A percentile compares a stretch with the other conserved stretches of the same genome.
Evolutionary conservation across 2,329 filamentous ascomycete species (phyloP).

Genomic region (Zymoseptoria brevis): DNA sequence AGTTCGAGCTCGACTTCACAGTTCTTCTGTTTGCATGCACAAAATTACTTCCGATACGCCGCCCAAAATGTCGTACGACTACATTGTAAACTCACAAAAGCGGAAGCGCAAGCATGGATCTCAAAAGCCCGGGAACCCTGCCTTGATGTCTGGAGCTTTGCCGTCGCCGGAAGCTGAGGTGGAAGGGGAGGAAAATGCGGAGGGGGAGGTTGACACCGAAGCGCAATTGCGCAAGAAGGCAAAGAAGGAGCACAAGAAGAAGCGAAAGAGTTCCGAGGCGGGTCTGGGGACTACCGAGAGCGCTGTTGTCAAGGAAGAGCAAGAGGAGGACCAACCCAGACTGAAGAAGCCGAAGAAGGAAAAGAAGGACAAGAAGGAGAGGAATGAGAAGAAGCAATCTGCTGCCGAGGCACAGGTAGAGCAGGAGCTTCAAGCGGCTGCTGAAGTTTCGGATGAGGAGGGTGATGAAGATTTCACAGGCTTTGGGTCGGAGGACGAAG

Average conservation of each 20-base stretch:
- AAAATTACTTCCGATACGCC: background rate
- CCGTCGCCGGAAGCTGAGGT: conserved; percentile 23
- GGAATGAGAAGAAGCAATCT: conserved; percentile 2
- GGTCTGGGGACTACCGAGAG: conserved; percentile 9
- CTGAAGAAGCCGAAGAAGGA: conserved; percentile 20
- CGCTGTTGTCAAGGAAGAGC: conserved; percentile 7
- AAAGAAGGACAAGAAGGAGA: conserved; percentile 13
- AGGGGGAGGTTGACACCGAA: conserved; percentile 8
- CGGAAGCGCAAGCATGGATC: conserved; percentile 18
- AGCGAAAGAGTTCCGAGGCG: conserved; percentile 20
- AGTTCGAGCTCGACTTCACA: background rate
- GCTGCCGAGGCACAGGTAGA: conserved; percentile 23
- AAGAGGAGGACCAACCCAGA: conserved; percentile 15
- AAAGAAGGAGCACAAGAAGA: conserved; percentile 28
- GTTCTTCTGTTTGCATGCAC: background rate
- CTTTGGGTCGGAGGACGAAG: conserved; percentile 22
- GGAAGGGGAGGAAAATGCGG: conserved; percentile 10
- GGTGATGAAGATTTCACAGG: conserved; percentile 12
- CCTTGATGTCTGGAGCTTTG: conserved; percentile 29
- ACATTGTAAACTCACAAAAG: conserved; percentile 18
- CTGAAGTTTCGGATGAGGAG: conserved; percentile 25
- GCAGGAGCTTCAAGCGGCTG: conserved; percentile 21
- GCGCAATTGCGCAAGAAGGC: conserved; percentile 18
- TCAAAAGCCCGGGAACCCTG: conserved; percentile 18
- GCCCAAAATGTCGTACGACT: conserved; percentile 19